phyloP scores from a whole-genome alignment of 2,329 filamentous ascomycete genomes.

The Aspergillus costaricaensis region DNA sequence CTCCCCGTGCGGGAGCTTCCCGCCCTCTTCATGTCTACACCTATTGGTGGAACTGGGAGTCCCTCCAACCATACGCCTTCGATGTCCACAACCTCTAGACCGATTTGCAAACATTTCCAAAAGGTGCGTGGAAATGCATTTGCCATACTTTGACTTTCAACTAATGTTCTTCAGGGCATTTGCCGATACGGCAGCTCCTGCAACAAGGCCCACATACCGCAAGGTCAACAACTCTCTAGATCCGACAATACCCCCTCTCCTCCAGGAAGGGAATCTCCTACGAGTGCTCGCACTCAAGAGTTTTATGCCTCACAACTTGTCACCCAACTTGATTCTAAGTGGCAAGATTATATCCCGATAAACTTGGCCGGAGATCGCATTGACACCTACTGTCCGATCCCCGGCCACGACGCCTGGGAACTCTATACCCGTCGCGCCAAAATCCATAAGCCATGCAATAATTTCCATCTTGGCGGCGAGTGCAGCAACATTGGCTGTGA shows the following conservation, averaged over 20 bases:
- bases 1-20: slow-evolving; percentile 56
- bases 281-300: slow-evolving; percentile 19
- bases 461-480: slow-evolving; percentile 46
- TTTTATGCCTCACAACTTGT: slow-evolving; percentile 23
- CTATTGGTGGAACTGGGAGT: slow-evolving; percentile 27
- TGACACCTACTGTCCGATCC: slow-evolving; percentile 45
- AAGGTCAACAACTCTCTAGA: slow-evolving; percentile 28
- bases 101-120: slow-evolving; percentile 36
- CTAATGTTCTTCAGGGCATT: slow-evolving; percentile 25
- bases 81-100: slow-evolving; percentile 14
- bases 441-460: slow-evolving; percentile 53
- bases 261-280: not conserved
- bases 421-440: slow-evolving; percentile 43
- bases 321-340: slow-evolving; percentile 21
- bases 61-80: slow-evolving; percentile 10
- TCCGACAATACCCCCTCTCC: slow-evolving; percentile 18
- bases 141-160: not conserved
- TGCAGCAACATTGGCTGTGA: slow-evolving; percentile 43
- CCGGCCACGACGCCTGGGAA: slow-evolving; percentile 40
- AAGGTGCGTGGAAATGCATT: slow-evolving; percentile 25
- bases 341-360: slow-evolving; percentile 43
- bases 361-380: slow-evolving; percentile 52
- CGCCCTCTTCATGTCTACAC: slow-evolving; percentile 53
- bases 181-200: slow-evolving; percentile 37
- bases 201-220: slow-evolving; percentile 33